A percentile compares a stretch with the other conserved stretches of the same genome.
phyloP scores from a whole-genome alignment of 106 monocot species.

The Dendrobium huoshanense region DNA sequence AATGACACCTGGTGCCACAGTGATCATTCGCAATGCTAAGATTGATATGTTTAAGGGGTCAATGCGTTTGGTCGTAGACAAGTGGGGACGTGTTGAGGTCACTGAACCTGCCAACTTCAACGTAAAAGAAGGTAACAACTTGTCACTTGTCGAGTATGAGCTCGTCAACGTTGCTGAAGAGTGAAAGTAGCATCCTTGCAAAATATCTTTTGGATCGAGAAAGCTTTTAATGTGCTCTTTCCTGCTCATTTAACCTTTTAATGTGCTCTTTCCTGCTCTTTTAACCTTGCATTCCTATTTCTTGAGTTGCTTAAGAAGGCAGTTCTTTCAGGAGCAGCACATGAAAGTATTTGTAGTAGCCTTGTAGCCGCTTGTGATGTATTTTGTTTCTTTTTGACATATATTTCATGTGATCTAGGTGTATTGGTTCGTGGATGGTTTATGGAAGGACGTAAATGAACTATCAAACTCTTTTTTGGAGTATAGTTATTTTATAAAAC shows the following conservation, averaged over 20 bases:
- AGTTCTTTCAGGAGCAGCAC: not conserved
- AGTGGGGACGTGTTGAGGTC: conserved; percentile 51
- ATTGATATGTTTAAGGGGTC: conserved; percentile 62
- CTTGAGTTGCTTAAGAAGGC: not conserved
- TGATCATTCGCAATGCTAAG: conserved; percentile 52
- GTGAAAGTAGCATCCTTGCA: not conserved
- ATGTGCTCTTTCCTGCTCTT: not conserved
- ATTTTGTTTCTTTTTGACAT: too few relatives aligned
- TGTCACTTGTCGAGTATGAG: conserved; percentile 51
- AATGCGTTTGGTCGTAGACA: conserved; percentile 50
- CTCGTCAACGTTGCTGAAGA: conserved; percentile 38
- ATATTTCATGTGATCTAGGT: too few relatives aligned
- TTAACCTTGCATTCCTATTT: not conserved
- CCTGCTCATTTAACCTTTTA: not conserved
- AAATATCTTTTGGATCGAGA: not conserved
- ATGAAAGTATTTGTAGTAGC: too few relatives aligned
- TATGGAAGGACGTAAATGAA: not conserved
- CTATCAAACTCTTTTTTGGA: not conserved
- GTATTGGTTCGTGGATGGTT: too few relatives aligned
- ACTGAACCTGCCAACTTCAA: conserved; percentile 40
- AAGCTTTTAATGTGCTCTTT: not conserved
- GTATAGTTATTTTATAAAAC: not conserved
- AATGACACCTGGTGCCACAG: conserved; percentile 33
- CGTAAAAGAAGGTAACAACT: conserved; percentile 50
- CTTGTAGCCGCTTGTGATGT: too few relatives aligned